Percentiles rank a stretch among this genome's conserved stretches.
Conservation (phyloP, 179 eudicot genomes). For the Heliamphora ciliata region DNA sequence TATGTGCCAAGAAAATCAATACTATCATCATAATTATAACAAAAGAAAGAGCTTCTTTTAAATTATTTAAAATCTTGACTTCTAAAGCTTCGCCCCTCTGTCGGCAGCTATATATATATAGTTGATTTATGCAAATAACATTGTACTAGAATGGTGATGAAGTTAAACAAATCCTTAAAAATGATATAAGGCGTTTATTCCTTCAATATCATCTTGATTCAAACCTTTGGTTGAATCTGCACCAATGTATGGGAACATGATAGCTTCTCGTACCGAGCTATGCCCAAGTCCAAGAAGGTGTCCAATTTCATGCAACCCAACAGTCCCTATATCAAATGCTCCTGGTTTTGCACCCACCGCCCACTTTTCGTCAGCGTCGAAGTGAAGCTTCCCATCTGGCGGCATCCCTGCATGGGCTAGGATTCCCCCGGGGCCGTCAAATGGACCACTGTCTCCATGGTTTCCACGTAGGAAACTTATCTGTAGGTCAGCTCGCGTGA, state of each 20-base stretch:
- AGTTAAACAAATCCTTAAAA: not conserved
- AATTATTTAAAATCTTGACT: too few species aligned
- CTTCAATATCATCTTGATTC: not conserved
- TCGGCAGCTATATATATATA: too few species aligned
- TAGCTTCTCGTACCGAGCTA: not conserved
- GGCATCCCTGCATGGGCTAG: conserved; percentile 9
- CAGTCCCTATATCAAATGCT: not conserved
- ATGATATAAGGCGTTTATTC: not conserved
- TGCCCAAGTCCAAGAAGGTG: conserved; percentile 16
- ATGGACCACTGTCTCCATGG: not conserved
- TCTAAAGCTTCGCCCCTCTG: too few species aligned
- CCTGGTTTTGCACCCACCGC: not conserved
- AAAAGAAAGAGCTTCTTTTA: too few species aligned
- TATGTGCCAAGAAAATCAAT: too few species aligned
- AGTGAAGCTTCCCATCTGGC: not conserved
- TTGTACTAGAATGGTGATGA: too few species aligned
- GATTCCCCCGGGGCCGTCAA: conserved; percentile 2
- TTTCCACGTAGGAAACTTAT: not conserved
- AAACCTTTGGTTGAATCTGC: not conserved
- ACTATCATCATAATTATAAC: too few species aligned
- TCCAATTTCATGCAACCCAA: conserved; percentile 14
- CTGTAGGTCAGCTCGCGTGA: not conserved
- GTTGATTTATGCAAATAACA: too few species aligned
- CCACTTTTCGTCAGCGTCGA: conserved; percentile 9
- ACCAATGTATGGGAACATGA: not conserved